Percentiles rank a stretch among this genome's conserved stretches.
Evolutionary conservation across 2,329 filamentous ascomycete genomes (phyloP).

Genomic region (Diplodia corticola): DNA sequence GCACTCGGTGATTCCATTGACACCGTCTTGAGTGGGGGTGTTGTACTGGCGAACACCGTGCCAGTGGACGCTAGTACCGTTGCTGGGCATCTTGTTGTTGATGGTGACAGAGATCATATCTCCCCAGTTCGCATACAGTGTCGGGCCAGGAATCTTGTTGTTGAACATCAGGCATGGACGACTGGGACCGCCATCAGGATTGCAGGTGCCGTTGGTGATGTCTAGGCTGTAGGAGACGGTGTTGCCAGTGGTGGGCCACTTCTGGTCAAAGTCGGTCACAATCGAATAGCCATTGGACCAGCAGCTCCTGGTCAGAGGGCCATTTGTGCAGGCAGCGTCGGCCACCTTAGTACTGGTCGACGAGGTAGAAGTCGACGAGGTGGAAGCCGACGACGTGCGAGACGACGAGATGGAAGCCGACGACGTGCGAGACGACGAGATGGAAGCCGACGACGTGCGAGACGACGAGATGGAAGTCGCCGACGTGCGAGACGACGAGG

Average conservation of each 20-base stretch:
- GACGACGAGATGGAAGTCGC: too few relatives aligned
- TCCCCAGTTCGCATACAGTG: slow-evolving; percentile 37
- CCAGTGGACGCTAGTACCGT: slow-evolving; percentile 56
- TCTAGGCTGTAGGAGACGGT: slow-evolving; percentile 39
- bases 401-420: too few relatives aligned
- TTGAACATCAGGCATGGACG: slow-evolving; percentile 37
- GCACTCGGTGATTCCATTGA: slow-evolving; percentile 60
- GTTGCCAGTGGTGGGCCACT: slow-evolving; percentile 38
- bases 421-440: too few relatives aligned
- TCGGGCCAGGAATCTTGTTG: slow-evolving; percentile 65
- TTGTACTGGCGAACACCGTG: slow-evolving; percentile 51
- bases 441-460: too few relatives aligned
- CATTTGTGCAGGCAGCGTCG: slow-evolving; percentile 39
- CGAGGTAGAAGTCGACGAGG: slow-evolving; percentile 18
- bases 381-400: too few relatives aligned
- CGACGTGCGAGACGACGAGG: too few relatives aligned
- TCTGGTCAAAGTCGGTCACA: slow-evolving; percentile 48
- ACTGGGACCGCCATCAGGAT: slow-evolving; percentile 41
- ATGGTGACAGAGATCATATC: slow-evolving; percentile 43
- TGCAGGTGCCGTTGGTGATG: slow-evolving; percentile 45
- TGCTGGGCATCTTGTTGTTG: slow-evolving; percentile 38
- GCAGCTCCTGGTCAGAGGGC: slow-evolving; percentile 40
- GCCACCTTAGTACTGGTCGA: slow-evolving; percentile 25
- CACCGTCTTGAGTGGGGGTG: slow-evolving; percentile 47
- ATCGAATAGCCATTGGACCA: slow-evolving; percentile 48